Percentiles rank a stretch among this genome's conserved stretches.
phyloP scores from a whole-genome alignment of 805 yeast species.

The Grigorovia jiainica region DNA sequence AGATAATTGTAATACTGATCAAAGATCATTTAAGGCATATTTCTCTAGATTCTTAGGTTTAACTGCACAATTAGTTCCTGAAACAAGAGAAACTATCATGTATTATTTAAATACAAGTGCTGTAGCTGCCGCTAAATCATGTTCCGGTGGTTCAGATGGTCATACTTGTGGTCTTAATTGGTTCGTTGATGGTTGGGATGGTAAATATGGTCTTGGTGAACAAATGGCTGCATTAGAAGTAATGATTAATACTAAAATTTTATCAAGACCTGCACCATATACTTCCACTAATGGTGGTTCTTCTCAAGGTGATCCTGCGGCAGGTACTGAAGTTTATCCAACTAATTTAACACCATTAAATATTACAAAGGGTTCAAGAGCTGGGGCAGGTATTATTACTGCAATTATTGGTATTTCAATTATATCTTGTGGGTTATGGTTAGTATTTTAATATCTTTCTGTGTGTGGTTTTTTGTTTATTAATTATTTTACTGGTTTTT shows the following conservation, averaged over 20 bases:
- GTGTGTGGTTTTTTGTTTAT: not conserved
- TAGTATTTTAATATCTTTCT: conserved; percentile 30
- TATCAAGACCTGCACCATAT: conserved; percentile 44
- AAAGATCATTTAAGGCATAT: conserved; percentile 86
- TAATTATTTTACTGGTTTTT: not conserved
- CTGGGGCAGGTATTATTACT: conserved; percentile 67
- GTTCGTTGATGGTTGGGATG: conserved; percentile 56
- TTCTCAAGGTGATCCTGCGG: conserved; percentile 56
- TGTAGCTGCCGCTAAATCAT: conserved; percentile 65
- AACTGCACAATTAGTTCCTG: conserved; percentile 65
- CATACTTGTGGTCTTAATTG: conserved; percentile 85
- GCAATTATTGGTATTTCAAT: conserved; percentile 39
- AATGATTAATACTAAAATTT: conserved; percentile 34
- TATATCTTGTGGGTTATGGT: conserved; percentile 38
- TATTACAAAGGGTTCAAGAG: conserved; percentile 41
- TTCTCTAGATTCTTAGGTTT: conserved; percentile 64
- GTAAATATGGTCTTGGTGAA: conserved; percentile 75
- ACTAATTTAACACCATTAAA: conserved; percentile 33
- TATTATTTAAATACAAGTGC: conserved; percentile 41
- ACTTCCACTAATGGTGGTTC: conserved; percentile 60
- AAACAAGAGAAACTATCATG: conserved; percentile 27
- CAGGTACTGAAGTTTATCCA: conserved; percentile 45
- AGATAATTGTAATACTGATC: conserved; percentile 69
- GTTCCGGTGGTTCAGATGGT: conserved; percentile 82
- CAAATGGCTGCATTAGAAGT: conserved; percentile 78